Conservation (phyloP, 1,284 basidiomycete species). For the Spongiforma sp. region DNA sequence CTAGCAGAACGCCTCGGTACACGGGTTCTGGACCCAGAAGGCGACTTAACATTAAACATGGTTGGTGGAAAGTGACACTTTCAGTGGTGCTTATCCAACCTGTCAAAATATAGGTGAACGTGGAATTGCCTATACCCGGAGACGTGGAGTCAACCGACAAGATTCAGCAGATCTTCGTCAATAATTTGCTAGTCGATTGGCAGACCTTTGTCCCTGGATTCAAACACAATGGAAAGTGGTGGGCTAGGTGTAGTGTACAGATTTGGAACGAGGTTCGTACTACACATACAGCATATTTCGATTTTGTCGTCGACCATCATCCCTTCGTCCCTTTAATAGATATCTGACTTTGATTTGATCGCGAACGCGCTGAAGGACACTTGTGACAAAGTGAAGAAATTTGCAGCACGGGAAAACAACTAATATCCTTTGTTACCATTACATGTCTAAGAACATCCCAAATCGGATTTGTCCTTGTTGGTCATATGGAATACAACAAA, state of each 20-base stretch:
- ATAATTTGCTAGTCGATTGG: slow-evolving; percentile 47
- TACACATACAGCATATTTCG: too few species aligned
- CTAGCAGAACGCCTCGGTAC: slow-evolving; percentile 74
- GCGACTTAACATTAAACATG: slow-evolving; percentile 79
- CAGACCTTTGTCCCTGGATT: slow-evolving; percentile 43
- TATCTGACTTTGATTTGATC: slow-evolving; percentile 38
- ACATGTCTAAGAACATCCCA: too few species aligned
- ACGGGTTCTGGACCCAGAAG: slow-evolving; percentile 60
- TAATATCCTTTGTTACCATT: neutral
- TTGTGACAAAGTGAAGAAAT: slow-evolving; percentile 25
- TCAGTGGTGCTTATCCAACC: neutral
- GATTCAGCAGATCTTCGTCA: slow-evolving; percentile 40
- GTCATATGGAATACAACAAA: too few species aligned
- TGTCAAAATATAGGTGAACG: slow-evolving; percentile 46
- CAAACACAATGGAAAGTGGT: slow-evolving; percentile 70
- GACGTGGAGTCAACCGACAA: slow-evolving; percentile 36
- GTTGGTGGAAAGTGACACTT: slow-evolving; percentile 45
- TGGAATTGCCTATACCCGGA: slow-evolving; percentile 57
- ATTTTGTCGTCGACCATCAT: neutral
- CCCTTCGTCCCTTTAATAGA: too few species aligned
- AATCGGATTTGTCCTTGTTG: too few species aligned
- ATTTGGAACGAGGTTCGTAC: slow-evolving; percentile 73
- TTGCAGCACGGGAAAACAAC: neutral
- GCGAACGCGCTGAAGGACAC: slow-evolving; percentile 33
- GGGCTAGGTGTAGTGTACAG: slow-evolving; percentile 73